A percentile compares a stretch with the other conserved stretches of the same genome.
phyloP scores from a whole-genome alignment of 805 yeast species.

The Saccharomycopsis sp. region DNA sequence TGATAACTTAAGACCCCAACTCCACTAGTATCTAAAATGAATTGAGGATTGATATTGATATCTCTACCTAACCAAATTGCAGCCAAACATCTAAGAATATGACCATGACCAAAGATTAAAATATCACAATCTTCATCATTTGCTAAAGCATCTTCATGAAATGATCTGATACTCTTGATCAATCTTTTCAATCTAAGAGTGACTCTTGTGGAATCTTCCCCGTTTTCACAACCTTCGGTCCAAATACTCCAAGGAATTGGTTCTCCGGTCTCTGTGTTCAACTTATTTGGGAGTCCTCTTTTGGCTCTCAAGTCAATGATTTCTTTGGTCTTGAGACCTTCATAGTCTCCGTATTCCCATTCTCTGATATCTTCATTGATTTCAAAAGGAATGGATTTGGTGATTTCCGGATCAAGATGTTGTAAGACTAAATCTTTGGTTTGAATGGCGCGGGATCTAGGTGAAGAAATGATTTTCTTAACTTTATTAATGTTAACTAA shows the following conservation, averaged over 20 bases:
- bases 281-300: constrained; percentile 39
- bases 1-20: constrained; percentile 87
- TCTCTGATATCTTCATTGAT: constrained; percentile 70
- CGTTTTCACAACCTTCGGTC: constrained; percentile 89
- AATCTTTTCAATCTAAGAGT: constrained; percentile 61
- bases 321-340: constrained; percentile 64
- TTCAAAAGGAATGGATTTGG: constrained; percentile 32
- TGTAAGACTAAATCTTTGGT: constrained; percentile 60
- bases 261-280: constrained; percentile 12
- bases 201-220: constrained; percentile 62
- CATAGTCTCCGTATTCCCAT: constrained; percentile 97
- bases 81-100: constrained; percentile 79
- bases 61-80: constrained; percentile 71
- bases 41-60: constrained; percentile 57
- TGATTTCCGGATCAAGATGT: constrained; percentile 33
- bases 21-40: constrained; percentile 90
- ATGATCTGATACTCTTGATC: constrained; percentile 49
- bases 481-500: constrained; percentile 56
- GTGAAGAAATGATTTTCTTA: constrained; percentile 64
- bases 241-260: constrained; percentile 63
- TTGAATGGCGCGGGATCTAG: constrained; percentile 67
- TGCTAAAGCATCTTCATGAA: constrained; percentile 47
- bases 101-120: constrained; percentile 87
- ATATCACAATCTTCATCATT: constrained; percentile 54
- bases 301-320: constrained; percentile 48